Conservation (phyloP, 2,329 filamentous ascomycete genomes). For the Fusarium sp. region DNA sequence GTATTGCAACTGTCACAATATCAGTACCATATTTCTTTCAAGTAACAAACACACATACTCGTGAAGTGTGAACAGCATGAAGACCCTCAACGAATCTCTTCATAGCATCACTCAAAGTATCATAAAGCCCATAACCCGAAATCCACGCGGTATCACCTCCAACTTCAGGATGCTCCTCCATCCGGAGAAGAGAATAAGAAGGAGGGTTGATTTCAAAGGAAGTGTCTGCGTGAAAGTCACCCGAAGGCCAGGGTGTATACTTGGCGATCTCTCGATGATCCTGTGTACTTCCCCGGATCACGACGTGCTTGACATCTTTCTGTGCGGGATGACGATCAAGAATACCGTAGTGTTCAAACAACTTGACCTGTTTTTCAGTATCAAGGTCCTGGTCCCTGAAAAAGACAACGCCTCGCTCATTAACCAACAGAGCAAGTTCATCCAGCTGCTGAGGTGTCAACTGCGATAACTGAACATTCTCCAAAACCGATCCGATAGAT, state of each 20-base stretch:
- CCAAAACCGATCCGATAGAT: slow-evolving; percentile 52
- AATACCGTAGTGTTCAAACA: slow-evolving; percentile 59
- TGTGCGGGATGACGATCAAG: slow-evolving; percentile 58
- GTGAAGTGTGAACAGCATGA: slow-evolving; percentile 56
- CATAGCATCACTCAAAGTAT: slow-evolving; percentile 54
- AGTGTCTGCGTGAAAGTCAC: slow-evolving; percentile 59
- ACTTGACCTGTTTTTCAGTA: slow-evolving; percentile 51
- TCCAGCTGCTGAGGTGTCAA: slow-evolving; percentile 56
- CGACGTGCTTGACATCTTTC: slow-evolving; percentile 50
- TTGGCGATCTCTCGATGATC: slow-evolving; percentile 55
- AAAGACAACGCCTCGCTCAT: slow-evolving; percentile 58
- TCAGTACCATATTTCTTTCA: neutral
- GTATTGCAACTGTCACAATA: slow-evolving; percentile 4
- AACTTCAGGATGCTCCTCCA: slow-evolving; percentile 58
- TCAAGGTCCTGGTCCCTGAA: slow-evolving; percentile 57
- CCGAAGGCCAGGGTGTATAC: slow-evolving; percentile 49
- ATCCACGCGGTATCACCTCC: slow-evolving; percentile 59
- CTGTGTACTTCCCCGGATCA: slow-evolving; percentile 55
- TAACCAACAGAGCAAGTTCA: slow-evolving; percentile 58
- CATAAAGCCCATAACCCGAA: slow-evolving; percentile 56
- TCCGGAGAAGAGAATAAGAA: slow-evolving; percentile 58
- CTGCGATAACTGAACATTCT: slow-evolving; percentile 55
- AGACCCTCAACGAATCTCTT: slow-evolving; percentile 54
- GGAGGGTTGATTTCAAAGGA: slow-evolving; percentile 61
- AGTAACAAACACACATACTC: neutral